Evolutionary conservation across 495 filamentous ascomycete genomes (phyloP).

Genomic region (Amniculicola lignicola): DNA sequence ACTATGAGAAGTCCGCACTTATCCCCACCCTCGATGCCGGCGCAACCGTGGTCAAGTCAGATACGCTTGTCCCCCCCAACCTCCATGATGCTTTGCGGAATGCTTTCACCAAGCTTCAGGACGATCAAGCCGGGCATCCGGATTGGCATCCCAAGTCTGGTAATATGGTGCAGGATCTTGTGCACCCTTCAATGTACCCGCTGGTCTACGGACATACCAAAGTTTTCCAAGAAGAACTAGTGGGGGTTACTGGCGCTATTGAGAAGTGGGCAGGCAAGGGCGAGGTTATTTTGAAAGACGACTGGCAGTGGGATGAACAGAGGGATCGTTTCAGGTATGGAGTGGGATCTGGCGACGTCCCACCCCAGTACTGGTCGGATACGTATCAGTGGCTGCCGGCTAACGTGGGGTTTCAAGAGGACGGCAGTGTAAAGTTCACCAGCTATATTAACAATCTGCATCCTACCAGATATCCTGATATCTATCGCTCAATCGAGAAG

Average conservation of each 20-base stretch:
- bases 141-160: conserved; percentile 26
- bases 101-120: conserved; percentile 12
- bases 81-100: conserved; percentile 8
- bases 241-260: conserved; percentile 16
- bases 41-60: conserved; percentile 19
- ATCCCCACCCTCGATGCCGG: conserved; percentile 22
- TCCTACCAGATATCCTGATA: conserved; percentile 12
- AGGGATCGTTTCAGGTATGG: not conserved
- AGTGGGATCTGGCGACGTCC: not conserved
- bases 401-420: conserved; percentile 15
- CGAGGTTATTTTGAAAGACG: not conserved
- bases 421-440: conserved; percentile 17
- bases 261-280: conserved; percentile 26
- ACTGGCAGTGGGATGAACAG: not conserved
- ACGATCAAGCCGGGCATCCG: conserved; percentile 7
- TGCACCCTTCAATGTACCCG: conserved; percentile 28
- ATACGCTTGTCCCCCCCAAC: conserved; percentile 2
- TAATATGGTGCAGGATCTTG: conserved; percentile 21
- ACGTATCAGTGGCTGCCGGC: conserved; percentile 27
- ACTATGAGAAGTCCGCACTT: conserved; percentile 10
- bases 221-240: conserved; percentile 3
- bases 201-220: conserved; percentile 24
- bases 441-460: conserved; percentile 30
- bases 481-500: conserved; percentile 24
- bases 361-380: conserved; percentile 15